Base-by-base conservation (phyloP, 176 grass and related monocot species). In the Aegilops umbellulata region DNA sequence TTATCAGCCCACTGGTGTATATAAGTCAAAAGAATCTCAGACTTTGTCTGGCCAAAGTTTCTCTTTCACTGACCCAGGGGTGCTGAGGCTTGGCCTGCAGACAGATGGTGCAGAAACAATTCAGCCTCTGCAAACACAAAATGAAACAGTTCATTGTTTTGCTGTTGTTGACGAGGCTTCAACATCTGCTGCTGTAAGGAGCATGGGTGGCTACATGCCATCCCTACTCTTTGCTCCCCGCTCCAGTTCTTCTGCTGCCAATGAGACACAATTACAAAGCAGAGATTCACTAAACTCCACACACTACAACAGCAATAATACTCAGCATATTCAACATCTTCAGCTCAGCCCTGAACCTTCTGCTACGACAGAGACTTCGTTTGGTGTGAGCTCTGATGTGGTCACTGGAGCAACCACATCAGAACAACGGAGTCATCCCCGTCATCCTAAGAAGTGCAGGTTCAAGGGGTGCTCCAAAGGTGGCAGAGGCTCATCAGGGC, bases 381-480 rank as follows among this genome's bases (percentile, higher is more conserved):
- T 90, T 71, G 78, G 78, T 86, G 60, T 80, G 77, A 90, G 87
- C 74, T 92, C 91, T 77, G 91, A 90, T 41, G 79, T 70, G 55
- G 75, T 70, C 74, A 88, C 84, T 20, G 58, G 82, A 82, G 41
- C 88, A 68, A 82, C 82, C 57, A 87, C 85, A 65, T 82, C 87
- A 75, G 88, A 90, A 64, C 90, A 84, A 57, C 73, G 78, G 53
- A 86, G 49, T 41, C 82, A 90, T 83, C 39, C 74, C 8, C 91
- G 84, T 16, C 91, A 90, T 83, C 88, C 82, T 42, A 93, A 88
- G 82, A 93, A 93, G 58, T 93, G 91, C 77, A 93, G 88, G 79
- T 93, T 93, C 74, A 88, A 90, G 30, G 91, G 91, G 42, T 93
- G 91, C 53, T 93, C 88, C 66, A 93, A 90, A 83, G 88, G 91